These are phyloP conservation scores for Populus alba DNA, from an alignment of 345 rosid species.

Conservation along the genomic window DNA sequence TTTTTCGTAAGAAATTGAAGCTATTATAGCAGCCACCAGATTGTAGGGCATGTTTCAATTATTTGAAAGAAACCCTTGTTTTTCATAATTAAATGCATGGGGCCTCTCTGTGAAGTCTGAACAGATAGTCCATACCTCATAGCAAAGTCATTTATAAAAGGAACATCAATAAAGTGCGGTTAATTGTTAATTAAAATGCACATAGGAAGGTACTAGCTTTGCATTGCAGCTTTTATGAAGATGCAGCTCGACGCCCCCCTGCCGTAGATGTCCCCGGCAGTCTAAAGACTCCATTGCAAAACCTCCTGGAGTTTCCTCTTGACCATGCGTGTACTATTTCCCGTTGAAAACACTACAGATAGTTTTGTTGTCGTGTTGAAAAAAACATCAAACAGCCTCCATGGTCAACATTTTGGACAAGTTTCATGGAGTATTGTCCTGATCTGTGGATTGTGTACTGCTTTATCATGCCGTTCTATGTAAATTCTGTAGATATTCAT, in stretches of 20 bases:
- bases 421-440: neutral
- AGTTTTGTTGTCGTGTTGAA: neutral
- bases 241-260: constrained; percentile 80
- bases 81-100: too few species aligned
- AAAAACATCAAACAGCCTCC: neutral
- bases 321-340: neutral
- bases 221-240: constrained; percentile 55
- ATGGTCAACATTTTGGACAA: neutral
- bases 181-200: too few species aligned
- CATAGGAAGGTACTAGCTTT: constrained; percentile 46
- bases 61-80: too few species aligned
- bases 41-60: too few species aligned
- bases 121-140: too few species aligned
- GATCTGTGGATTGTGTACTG: neutral
- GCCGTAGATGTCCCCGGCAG: constrained; percentile 19
- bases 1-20: too few species aligned
- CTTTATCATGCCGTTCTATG: neutral
- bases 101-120: too few species aligned
- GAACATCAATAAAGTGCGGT: too few species aligned
- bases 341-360: too few species aligned
- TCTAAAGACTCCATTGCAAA: neutral
- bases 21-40: too few species aligned
- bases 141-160: too few species aligned
- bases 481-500: neutral
- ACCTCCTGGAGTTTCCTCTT: constrained; percentile 8